A percentile compares a stretch with the other conserved stretches of the same genome.
Conservation (phyloP, 768 basidiomycete species). For the Agaricus subrufescens region DNA sequence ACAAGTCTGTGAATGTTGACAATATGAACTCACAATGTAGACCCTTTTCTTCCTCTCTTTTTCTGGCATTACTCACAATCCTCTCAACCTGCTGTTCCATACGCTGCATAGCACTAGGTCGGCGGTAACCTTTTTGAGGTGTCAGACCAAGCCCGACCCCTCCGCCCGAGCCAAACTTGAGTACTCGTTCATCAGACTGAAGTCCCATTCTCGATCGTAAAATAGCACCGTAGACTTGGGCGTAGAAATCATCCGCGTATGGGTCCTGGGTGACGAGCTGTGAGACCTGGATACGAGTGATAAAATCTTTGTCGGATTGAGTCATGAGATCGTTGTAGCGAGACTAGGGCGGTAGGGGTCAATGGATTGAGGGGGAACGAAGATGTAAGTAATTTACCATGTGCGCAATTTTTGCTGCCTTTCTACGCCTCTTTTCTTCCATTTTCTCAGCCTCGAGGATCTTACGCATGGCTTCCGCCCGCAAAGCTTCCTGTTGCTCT, state of each 20-base stretch:
- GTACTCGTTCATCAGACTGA: constrained; percentile 70
- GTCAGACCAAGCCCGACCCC: constrained; percentile 83
- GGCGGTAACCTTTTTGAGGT: constrained; percentile 60
- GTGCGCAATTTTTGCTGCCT: constrained; percentile 81
- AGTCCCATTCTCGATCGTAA: constrained; percentile 75
- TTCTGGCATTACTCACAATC: constrained; percentile 87
- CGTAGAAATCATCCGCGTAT: constrained; percentile 97
- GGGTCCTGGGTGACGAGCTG: constrained; percentile 97
- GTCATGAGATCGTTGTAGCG: constrained; percentile 96
- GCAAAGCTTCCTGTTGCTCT: constrained; percentile 64
- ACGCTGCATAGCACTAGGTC: constrained; percentile 84
- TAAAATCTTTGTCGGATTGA: constrained; percentile 98
- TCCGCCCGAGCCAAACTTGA: constrained; percentile 80
- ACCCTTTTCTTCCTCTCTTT: constrained; percentile 83
- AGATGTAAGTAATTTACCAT: constrained; percentile 48
- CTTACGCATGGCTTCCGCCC: constrained; percentile 79
- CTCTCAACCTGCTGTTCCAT: constrained; percentile 96
- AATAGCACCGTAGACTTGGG: constrained; percentile 89
- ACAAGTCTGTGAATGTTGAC: neutral
- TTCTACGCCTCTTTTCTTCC: constrained; percentile 79
- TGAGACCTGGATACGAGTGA: constrained; percentile 97
- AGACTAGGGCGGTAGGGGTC: constrained; percentile 45
- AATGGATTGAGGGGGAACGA: neutral
- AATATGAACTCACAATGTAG: constrained; percentile 41
- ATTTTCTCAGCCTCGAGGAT: constrained; percentile 87